Conservation (phyloP, 768 basidiomycete species). For the Mycena venus region DNA sequence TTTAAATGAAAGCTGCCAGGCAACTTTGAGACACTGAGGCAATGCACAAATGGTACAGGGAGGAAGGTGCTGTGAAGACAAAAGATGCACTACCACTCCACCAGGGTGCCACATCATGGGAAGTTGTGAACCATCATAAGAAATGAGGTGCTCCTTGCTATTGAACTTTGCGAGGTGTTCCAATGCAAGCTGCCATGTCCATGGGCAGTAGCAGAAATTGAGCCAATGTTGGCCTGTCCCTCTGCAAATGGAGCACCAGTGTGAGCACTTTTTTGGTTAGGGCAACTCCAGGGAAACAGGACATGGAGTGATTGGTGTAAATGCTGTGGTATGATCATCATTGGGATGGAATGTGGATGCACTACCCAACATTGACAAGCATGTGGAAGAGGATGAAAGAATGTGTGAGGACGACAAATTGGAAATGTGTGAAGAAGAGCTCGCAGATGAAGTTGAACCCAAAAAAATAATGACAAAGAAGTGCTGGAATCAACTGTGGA, state of each 20-base stretch:
- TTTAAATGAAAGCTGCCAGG: not conserved
- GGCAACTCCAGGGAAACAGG: too few species aligned
- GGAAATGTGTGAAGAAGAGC: too few species aligned
- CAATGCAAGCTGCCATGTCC: not conserved
- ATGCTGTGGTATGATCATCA: too few species aligned
- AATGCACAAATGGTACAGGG: not conserved
- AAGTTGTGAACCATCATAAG: slow-evolving; percentile 2
- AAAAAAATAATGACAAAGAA: too few species aligned
- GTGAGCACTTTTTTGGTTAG: not conserved
- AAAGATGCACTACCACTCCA: not conserved
- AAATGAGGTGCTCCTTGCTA: not conserved
- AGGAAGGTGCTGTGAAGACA: not conserved
- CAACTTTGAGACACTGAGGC: too few species aligned
- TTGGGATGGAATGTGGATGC: too few species aligned
- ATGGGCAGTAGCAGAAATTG: not conserved
- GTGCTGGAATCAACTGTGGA: too few species aligned
- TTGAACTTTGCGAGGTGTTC: not conserved
- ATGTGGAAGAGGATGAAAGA: too few species aligned
- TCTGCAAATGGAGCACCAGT: slow-evolving; percentile 13
- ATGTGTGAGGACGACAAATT: too few species aligned
- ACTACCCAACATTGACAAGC: too few species aligned
- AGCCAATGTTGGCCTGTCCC: not conserved
- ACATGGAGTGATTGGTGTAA: too few species aligned
- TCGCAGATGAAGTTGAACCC: too few species aligned
- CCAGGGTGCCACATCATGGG: slow-evolving; percentile 9